Base-by-base conservation (phyloP, 305 asterid species). In the Fraxinus floribunda region DNA sequence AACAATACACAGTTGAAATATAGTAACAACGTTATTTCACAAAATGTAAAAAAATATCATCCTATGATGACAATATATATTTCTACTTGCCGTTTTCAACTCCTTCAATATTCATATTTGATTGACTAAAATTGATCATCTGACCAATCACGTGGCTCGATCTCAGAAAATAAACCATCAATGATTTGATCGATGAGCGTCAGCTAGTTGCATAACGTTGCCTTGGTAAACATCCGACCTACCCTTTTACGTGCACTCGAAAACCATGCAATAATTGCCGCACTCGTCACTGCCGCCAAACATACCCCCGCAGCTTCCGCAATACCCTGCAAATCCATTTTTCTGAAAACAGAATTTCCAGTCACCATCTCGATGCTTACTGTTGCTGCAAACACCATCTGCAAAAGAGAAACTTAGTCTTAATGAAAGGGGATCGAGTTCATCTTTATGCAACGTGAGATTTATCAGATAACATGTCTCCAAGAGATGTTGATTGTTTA, bases 331-430 rank as follows among this genome's bases (percentile, higher is more conserved):
- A 90, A 30, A 74, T 95, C 98, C 89, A 89, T 74, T 90, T 95
- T 95, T 52, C 89, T 81, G 82, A 95, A 94, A 4, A 95, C 81
- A 0, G 98, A 94, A 86, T 90, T 94, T 16, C 98, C 98, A 0
- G 98, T 95, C 83, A 88, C 94, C 0, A 86, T 32, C 81, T 95
- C 98, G 88, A 86, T 60, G 22, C 93, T 84, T 2, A 95, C 78
- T 13, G 98, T 94, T 10, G 94, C 97, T 49, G 97, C 98, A 84
- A 95, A 95, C 64, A 94, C 94, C 55, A 95, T 86, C 98, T 95
- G 90, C 0, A 62, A 6, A 22, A 77, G n/a, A 15, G 57, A 15
- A 46, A 49, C 7, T 49, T 49, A 3, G 20, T 49, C 20, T 49
- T 15, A 4, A 49, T 49, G 18, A 3, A 4, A 41, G 18, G 57